These are phyloP conservation scores for Didymella exigua DNA, from an alignment of 2,329 filamentous ascomycete species.

Conservation along the genomic window DNA sequence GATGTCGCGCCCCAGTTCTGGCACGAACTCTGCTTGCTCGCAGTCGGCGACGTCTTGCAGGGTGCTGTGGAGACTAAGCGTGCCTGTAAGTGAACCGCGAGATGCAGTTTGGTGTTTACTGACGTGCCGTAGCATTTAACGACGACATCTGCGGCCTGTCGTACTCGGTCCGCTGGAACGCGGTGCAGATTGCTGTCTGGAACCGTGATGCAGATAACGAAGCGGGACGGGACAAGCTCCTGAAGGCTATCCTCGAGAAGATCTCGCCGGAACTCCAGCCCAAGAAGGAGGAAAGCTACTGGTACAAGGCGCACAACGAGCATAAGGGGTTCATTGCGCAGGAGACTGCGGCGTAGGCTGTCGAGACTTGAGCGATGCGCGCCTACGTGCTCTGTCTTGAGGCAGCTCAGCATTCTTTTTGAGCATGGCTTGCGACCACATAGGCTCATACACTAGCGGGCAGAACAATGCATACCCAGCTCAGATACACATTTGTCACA, in stretches of 20 bases:
- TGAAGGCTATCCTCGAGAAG: constrained; percentile 73
- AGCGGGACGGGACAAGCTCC: constrained; percentile 75
- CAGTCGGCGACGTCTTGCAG: constrained; percentile 82
- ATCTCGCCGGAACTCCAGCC: constrained; percentile 75
- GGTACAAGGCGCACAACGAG: constrained; percentile 88
- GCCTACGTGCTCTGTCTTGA: background rate
- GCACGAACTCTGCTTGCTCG: constrained; percentile 80
- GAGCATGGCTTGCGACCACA: constrained; percentile 6
- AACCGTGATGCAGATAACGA: constrained; percentile 85
- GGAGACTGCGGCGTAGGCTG: constrained; percentile 10
- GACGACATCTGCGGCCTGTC: constrained; percentile 88
- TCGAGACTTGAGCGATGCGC: background rate
- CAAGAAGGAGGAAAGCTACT: constrained; percentile 66
- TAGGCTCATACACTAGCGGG: constrained; percentile 11
- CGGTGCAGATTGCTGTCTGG: constrained; percentile 88
- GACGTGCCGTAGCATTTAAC: constrained; percentile 56
- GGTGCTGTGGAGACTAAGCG: constrained; percentile 66
- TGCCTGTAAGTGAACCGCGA: constrained; percentile 59
- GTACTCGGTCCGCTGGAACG: constrained; percentile 86
- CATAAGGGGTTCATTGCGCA: constrained; percentile 72
- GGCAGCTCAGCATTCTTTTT: background rate
- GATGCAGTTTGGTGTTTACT: background rate
- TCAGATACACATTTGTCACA: background rate
- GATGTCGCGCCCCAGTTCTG: constrained; percentile 72
- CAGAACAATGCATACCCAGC: constrained; percentile 2